phyloP scores from a whole-genome alignment of 129 eudicot species.

The Gnaphalium uliginosum region DNA sequence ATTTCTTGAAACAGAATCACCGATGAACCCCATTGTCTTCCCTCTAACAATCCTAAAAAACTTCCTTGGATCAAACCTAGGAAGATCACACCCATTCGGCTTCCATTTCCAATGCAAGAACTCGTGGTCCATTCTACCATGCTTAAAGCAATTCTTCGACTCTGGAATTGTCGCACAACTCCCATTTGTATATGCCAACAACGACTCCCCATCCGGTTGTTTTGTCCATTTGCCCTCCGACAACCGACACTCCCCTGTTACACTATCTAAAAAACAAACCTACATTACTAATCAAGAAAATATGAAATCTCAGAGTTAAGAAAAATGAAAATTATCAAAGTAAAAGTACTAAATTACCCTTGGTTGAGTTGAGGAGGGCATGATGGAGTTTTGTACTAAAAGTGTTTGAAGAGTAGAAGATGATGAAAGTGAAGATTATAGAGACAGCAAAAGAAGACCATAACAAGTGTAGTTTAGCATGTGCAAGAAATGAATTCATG shows the following conservation, averaged over 20 bases:
- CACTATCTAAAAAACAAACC: neutral
- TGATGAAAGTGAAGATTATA: neutral
- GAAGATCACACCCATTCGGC: conserved; percentile 65
- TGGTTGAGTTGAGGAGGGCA: neutral
- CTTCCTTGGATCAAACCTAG: conserved; percentile 49
- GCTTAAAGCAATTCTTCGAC: conserved; percentile 16
- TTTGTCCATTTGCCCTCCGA: conserved; percentile 7
- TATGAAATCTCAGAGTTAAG: neutral
- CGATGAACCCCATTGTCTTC: conserved; percentile 68
- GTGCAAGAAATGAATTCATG: neutral
- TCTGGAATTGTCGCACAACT: conserved; percentile 46
- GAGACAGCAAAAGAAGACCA: neutral
- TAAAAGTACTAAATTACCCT: conserved; percentile 1
- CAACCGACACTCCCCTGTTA: conserved; percentile 27
- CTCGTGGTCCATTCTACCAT: conserved; percentile 15
- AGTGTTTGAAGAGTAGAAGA: neutral
- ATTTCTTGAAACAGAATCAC: conserved; percentile 76
- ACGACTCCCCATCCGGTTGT: conserved; percentile 7
- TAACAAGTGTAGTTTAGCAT: neutral
- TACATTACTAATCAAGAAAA: neutral
- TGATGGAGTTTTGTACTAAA: neutral
- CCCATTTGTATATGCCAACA: conserved; percentile 37
- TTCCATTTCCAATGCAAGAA: conserved; percentile 81
- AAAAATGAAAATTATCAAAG: too few species aligned
- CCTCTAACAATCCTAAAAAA: conserved; percentile 59